phyloP scores from a whole-genome alignment of 768 basidiomycete genomes.

The Hemileccinum impolitum region DNA sequence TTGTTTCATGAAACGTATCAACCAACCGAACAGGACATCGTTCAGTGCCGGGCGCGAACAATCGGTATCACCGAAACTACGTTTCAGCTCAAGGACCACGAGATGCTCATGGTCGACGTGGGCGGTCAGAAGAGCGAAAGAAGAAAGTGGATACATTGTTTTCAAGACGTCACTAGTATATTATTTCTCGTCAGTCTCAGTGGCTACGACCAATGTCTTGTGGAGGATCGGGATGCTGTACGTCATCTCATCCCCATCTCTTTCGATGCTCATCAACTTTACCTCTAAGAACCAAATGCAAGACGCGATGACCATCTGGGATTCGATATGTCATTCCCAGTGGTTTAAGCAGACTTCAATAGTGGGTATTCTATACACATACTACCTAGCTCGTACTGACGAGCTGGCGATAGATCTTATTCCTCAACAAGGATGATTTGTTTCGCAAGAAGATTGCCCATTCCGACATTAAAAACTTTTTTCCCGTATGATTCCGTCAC shows the following conservation, averaged over 20 bases:
- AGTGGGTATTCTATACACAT: conserved; percentile 41
- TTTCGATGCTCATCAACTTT: conserved; percentile 3
- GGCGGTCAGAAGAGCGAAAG: conserved; percentile 93
- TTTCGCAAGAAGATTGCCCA: conserved; percentile 77
- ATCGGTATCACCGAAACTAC: conserved; percentile 90
- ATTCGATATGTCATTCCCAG: conserved; percentile 95
- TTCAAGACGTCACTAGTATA: conserved; percentile 92
- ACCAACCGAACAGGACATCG: conserved; percentile 85
- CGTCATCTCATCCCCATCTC: conserved; percentile 27
- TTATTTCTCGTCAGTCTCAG: conserved; percentile 88
- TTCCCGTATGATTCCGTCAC: conserved; percentile 56
- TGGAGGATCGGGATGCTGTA: conserved; percentile 89
- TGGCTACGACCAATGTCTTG: conserved; percentile 92
- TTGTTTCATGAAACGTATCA: conserved; percentile 70
- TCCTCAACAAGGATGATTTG: conserved; percentile 95
- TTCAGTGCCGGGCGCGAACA: conserved; percentile 81
- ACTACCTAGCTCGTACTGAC: not conserved
- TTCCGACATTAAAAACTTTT: conserved; percentile 86
- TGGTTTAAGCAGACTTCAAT: conserved; percentile 96
- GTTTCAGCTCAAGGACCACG: conserved; percentile 73
- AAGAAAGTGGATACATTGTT: conserved; percentile 93
- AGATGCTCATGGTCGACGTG: conserved; percentile 92
- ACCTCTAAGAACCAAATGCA: conserved; percentile 89
- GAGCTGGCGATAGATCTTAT: conserved; percentile 62
- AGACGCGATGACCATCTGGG: conserved; percentile 98